Evolutionary conservation across 1,284 basidiomycete species (phyloP).

Genomic region (Rhodotorula glutinis): DNA sequence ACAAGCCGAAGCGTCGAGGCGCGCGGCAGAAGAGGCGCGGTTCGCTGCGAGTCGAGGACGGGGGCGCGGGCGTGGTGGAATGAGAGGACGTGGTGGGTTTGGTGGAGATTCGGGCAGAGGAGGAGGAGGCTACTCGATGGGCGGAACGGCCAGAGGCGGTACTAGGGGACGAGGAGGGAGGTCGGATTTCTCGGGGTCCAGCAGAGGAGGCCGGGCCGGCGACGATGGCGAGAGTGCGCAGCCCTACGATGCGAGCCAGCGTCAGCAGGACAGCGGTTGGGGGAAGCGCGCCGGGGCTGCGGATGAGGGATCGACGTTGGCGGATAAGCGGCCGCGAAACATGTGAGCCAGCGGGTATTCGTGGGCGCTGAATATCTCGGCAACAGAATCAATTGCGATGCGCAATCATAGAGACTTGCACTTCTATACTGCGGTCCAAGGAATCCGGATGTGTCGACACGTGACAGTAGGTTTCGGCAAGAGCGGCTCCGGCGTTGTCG

Average conservation of each 20-base stretch:
- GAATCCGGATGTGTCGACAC: too few species aligned
- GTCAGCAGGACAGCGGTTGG: conserved; percentile 31
- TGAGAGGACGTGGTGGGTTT: neutral
- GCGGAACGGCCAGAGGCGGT: neutral
- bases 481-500: too few species aligned
- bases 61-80: conserved; percentile 9
- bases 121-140: neutral
- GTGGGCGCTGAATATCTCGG: too few species aligned
- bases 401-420: too few species aligned
- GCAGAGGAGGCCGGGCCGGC: neutral
- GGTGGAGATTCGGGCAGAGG: neutral
- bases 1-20: conserved; percentile 9
- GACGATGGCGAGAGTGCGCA: neutral
- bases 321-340: neutral
- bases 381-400: too few species aligned
- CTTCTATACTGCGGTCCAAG: too few species aligned
- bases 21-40: neutral
- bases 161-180: neutral
- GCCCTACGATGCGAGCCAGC: neutral
- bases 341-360: too few species aligned
- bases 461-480: too few species aligned
- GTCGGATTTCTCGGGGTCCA: too few species aligned
- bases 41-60: neutral
- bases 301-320: neutral
- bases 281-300: conserved; percentile 12